These are phyloP conservation scores for Pterocarpus santalinus DNA, from an alignment of 306 rosid genomes.

Conservation along the genomic window DNA sequence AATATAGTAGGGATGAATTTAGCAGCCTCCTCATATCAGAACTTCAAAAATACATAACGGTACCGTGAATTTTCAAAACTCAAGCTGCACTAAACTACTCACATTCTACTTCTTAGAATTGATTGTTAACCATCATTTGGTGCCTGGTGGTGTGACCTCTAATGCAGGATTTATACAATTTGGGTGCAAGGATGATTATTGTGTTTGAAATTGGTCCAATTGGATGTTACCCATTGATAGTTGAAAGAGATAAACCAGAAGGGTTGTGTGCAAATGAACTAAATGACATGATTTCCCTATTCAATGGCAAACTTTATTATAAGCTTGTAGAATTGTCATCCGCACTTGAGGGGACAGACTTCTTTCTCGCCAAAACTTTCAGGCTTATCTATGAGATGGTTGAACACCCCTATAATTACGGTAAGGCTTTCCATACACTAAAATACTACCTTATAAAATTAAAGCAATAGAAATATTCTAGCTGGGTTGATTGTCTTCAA, in stretches of 20 bases:
- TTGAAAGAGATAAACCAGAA: neutral
- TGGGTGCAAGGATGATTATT: constrained; percentile 16
- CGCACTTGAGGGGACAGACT: neutral
- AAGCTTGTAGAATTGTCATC: constrained; percentile 4
- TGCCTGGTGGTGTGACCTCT: neutral
- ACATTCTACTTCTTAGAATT: neutral
- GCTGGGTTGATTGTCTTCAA: neutral
- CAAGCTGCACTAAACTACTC: neutral
- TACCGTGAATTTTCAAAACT: neutral
- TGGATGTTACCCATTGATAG: neutral
- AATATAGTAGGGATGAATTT: neutral
- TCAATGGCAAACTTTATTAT: constrained; percentile 12
- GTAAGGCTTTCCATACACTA: neutral
- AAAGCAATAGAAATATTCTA: neutral
- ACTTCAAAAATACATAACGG: neutral
- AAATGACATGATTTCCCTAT: neutral
- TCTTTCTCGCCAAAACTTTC: constrained; percentile 1
- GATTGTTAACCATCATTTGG: neutral
- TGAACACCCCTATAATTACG: neutral
- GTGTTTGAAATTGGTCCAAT: constrained; percentile 3
- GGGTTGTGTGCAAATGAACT: neutral
- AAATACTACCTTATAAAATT: neutral
- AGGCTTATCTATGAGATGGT: constrained; percentile 8
- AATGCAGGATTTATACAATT: neutral
- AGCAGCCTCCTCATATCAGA: constrained; percentile 9